These are phyloP conservation scores for Quillaja saponaria DNA, from an alignment of 306 rosid species.

Conservation along the genomic window DNA sequence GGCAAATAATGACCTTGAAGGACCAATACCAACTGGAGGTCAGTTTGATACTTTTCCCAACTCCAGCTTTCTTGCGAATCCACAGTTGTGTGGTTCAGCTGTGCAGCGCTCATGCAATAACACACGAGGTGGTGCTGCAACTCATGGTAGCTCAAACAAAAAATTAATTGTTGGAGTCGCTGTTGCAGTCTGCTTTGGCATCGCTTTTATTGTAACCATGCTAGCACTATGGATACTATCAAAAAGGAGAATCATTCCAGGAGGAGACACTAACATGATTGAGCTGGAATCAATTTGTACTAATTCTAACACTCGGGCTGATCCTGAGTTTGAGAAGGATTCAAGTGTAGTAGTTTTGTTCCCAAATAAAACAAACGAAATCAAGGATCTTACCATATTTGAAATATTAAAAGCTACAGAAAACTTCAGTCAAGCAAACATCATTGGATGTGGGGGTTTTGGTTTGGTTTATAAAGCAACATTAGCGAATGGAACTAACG, in stretches of 20 bases:
- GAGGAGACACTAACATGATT: slow-evolving; percentile 65
- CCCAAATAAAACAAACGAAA: slow-evolving; percentile 55
- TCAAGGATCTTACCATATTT: slow-evolving; percentile 72
- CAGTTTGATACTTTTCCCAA: slow-evolving; percentile 75
- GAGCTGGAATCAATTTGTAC: slow-evolving; percentile 65
- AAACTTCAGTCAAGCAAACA: slow-evolving; percentile 87
- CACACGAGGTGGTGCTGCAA: slow-evolving; percentile 22
- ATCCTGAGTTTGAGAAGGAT: slow-evolving; percentile 63
- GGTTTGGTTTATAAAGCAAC: slow-evolving; percentile 94
- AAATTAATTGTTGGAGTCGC: slow-evolving; percentile 48
- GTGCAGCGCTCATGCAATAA: slow-evolving; percentile 59
- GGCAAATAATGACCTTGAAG: slow-evolving; percentile 74
- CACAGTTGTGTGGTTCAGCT: slow-evolving; percentile 57
- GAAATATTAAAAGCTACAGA: slow-evolving; percentile 89
- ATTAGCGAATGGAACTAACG: slow-evolving; percentile 60
- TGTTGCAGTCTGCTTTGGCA: slow-evolving; percentile 46
- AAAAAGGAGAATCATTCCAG: slow-evolving; percentile 79
- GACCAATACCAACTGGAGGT: slow-evolving; percentile 72
- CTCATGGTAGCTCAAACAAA: slow-evolving; percentile 40
- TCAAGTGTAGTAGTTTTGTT: slow-evolving; percentile 82
- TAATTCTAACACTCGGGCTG: slow-evolving; percentile 51
- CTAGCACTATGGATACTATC: slow-evolving; percentile 72
- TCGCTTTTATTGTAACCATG: slow-evolving; percentile 45
- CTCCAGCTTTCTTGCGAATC: slow-evolving; percentile 73
- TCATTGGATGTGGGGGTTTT: slow-evolving; percentile 91